Percentiles rank a stretch among this genome's conserved stretches.
Evolutionary conservation across 768 basidiomycete genomes (phyloP).

Genomic region (Trametes cingulata): DNA sequence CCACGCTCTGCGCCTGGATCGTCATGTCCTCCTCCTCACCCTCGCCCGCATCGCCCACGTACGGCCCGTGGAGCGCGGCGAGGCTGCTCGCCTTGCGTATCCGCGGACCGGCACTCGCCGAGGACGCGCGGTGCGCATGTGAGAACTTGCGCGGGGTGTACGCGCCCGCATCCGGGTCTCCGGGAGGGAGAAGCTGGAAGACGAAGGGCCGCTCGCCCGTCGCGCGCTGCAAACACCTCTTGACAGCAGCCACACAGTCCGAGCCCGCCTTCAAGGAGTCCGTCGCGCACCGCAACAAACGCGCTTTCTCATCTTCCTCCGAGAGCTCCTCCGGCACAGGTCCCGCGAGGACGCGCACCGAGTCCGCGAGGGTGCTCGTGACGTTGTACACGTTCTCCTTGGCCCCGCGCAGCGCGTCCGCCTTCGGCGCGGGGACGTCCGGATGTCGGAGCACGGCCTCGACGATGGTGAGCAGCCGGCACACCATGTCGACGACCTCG

Average conservation of each 20-base stretch:
- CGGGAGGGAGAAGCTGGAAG: conserved; percentile 57
- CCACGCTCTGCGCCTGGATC: conserved; percentile 48
- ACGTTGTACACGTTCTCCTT: conserved; percentile 84
- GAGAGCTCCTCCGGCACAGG: conserved; percentile 46
- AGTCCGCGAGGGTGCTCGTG: conserved; percentile 84
- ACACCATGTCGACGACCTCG: conserved; percentile 91
- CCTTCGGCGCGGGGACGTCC: conserved; percentile 62
- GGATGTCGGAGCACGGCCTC: conserved; percentile 84
- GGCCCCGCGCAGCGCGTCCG: conserved; percentile 63
- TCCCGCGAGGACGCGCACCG: conserved; percentile 75
- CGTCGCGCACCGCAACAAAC: conserved; percentile 82
- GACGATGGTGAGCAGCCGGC: conserved; percentile 87
- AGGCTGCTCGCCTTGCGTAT: conserved; percentile 39
- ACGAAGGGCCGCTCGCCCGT: conserved; percentile 63
- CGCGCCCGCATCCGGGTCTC: conserved; percentile 44
- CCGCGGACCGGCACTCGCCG: conserved; percentile 21
- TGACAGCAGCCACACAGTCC: conserved; percentile 86
- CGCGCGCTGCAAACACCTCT: conserved; percentile 72
- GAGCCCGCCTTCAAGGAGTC: conserved; percentile 83
- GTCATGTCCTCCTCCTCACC: conserved; percentile 66
- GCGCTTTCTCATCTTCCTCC: conserved; percentile 82
- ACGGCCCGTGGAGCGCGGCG: conserved; percentile 38
- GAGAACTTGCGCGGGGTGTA: conserved; percentile 53
- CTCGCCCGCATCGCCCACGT: conserved; percentile 36
- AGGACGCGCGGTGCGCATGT: conserved; percentile 24